Evolutionary conservation across 1,284 basidiomycete genomes (phyloP), one percentile per base, ranked within the genome.

Genomic region (Rhodotorula sp.): DNA sequence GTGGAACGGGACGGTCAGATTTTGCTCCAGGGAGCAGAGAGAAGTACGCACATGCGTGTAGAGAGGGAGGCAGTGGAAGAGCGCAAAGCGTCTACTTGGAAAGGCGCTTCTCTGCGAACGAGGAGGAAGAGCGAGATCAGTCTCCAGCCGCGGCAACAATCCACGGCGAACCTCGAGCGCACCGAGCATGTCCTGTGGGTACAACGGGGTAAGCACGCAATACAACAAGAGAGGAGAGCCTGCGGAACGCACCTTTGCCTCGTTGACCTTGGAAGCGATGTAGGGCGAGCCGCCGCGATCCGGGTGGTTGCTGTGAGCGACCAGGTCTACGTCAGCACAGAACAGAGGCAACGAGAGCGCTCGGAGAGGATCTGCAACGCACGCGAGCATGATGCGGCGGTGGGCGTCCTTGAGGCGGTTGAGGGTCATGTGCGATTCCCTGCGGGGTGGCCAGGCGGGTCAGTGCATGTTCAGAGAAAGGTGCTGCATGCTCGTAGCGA

Each of bases 241-340:
- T 21, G 19, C 17, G 23, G 27, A 57, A 10, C 71, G 45, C 42
- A 74, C 77, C 70, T 76, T 77, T 34, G 93, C 93, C 80, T 97
- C 93, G 82, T 96, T 97, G 69, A 96, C 93, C 85, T 97, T 98
- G 80, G 93, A 95, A n/a, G 96, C 96, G 53, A 99, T 84, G 82
- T 96, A 97, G 1, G 96, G 96, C 17, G 92, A 91, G 46, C 96
- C 96, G 55, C 95, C 95, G 74, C 95, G 86, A 84, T 98, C 95
- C 23, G 96, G 96, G 83, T 97, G 94, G 82, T 97, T 98, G 45
- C 74, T 75, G 54, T 25, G 21, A 8, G 23, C 12, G 17, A 25
- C 9, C 27, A 21, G 54, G 42, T 19, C 14, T 16, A 27, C 7
- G 10, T 34, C 5, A 21, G 25, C 14, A 23, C 19, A 48, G 54